Evolutionary conservation across 139 green algal genomes (phyloP).

Genomic region (Marvania coccoides): DNA sequence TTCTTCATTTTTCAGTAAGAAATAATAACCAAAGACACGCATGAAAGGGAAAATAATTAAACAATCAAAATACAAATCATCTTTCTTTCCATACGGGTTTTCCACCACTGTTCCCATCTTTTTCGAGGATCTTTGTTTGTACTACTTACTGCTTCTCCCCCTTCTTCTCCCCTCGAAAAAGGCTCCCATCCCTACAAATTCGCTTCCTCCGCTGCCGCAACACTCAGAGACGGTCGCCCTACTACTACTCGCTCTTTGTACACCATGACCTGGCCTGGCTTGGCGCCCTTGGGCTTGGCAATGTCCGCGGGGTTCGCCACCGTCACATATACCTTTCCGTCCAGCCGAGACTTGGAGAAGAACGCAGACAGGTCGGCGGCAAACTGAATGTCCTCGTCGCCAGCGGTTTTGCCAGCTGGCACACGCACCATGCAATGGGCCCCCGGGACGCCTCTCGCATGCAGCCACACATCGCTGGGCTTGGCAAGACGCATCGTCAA

Average conservation of each 20-base stretch:
- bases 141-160: too few species aligned
- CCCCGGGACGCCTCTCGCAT: conserved; percentile 61
- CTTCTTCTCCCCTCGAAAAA: too few species aligned
- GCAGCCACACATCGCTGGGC: conserved; percentile 75
- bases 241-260: conserved; percentile 56
- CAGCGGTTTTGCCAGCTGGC: background rate
- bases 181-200: too few species aligned
- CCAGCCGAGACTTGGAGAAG: conserved; percentile 46
- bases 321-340: conserved; percentile 50
- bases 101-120: too few species aligned
- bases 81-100: too few species aligned
- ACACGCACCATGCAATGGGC: conserved; percentile 18
- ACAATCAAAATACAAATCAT: too few species aligned
- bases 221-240: conserved; percentile 30
- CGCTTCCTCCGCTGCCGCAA: conserved; percentile 2
- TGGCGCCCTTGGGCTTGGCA: conserved; percentile 72
- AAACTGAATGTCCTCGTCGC: conserved; percentile 50
- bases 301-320: conserved; percentile 43
- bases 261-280: conserved; percentile 65
- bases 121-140: too few species aligned
- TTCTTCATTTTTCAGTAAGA: too few species aligned
- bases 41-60: too few species aligned
- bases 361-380: conserved; percentile 65
- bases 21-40: too few species aligned
- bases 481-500: conserved; percentile 58